Base-by-base conservation (phyloP, 768 basidiomycete genomes). In the Psilocybe sp. region DNA sequence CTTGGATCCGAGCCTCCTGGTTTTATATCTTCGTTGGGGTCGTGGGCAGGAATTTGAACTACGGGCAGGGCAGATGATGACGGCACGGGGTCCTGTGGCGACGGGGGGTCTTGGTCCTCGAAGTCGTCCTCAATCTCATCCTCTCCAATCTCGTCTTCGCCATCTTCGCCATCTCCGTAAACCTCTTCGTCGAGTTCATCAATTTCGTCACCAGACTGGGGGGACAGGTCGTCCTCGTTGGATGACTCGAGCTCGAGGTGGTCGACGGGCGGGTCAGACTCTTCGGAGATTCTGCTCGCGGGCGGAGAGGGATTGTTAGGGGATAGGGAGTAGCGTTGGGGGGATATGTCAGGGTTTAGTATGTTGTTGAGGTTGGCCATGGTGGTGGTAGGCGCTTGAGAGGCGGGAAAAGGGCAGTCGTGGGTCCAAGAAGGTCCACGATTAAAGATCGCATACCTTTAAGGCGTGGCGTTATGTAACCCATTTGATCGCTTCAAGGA, bases 301-400 rank as follows among this genome's bases (percentile, higher is more conserved):
- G 44, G 33, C 44, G 52, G 23, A 36, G 33, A 44, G 47, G 67
- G 76, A 41, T 50, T 82, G 81, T 71, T 74, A 56, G 68, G 69
- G 35, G 68, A 62, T 35, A 59, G 64, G 40, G 69, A 68, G 41
- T 65, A 64, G 47, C 56, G 62, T 47, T 69, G 69, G 7, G 23
- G 23, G 23, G 23, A 28, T 4, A 28, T 28, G 53, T 79, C 75
- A 44, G 82, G 81, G 63, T 84, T 84, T 54, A 85, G 69, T 39
- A 84, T 68, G 55, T 76, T 76, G 55, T 66, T 68, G 51, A 85
- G 75, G 61, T 71, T 78, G 50, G 82, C 77, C 82, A 85, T 85
- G 59, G 50, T 58, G 56, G 50, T 56, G 60, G 53, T 60, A 55
- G 58, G 58, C 59, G 62, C 60, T 57, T 58, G 55, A 49, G 55